These are phyloP conservation scores for Globisporangium canariense DNA, from an alignment of 352 stramenopile species.

Conservation along the genomic window DNA sequence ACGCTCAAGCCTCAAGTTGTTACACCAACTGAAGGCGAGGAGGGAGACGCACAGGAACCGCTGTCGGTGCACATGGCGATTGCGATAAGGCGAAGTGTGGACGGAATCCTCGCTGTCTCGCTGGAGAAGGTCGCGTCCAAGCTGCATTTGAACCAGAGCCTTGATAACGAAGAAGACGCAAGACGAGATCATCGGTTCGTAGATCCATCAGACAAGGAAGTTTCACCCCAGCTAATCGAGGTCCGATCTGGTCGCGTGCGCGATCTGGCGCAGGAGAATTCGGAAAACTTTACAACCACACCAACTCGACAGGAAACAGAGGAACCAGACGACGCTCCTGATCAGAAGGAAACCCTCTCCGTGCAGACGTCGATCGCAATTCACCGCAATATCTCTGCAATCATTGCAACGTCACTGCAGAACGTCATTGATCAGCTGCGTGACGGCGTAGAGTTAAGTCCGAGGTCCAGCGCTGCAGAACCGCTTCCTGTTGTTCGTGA, in stretches of 20 bases:
- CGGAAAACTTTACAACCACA: not conserved
- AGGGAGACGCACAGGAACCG: slow-evolving; percentile 21
- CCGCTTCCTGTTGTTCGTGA: not conserved
- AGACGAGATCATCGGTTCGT: not conserved
- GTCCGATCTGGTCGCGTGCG: not conserved
- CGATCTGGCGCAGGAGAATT: slow-evolving; percentile 1
- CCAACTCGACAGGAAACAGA: not conserved
- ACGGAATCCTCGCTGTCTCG: slow-evolving; percentile 37
- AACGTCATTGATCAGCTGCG: slow-evolving; percentile 25
- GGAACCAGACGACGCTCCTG: not conserved
- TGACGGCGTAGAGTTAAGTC: not conserved
- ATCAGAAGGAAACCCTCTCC: slow-evolving; percentile 2
- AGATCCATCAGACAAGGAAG: not conserved
- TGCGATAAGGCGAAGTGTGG: slow-evolving; percentile 34
- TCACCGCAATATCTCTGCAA: slow-evolving; percentile 26
- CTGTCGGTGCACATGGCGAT: slow-evolving; percentile 30
- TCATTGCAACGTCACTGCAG: slow-evolving; percentile 30
- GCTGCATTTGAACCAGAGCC: slow-evolving; percentile 5
- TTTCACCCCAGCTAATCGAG: not conserved
- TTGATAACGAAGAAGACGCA: not conserved
- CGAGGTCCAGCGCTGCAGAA: not conserved
- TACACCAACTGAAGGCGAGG: slow-evolving; percentile 3
- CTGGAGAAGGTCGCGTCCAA: slow-evolving; percentile 29
- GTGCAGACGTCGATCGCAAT: slow-evolving; percentile 26
- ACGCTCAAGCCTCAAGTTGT: not conserved